Evolutionary conservation across 2,329 filamentous ascomycete genomes (phyloP).

Genomic region (Sclerotinia glacialis): DNA sequence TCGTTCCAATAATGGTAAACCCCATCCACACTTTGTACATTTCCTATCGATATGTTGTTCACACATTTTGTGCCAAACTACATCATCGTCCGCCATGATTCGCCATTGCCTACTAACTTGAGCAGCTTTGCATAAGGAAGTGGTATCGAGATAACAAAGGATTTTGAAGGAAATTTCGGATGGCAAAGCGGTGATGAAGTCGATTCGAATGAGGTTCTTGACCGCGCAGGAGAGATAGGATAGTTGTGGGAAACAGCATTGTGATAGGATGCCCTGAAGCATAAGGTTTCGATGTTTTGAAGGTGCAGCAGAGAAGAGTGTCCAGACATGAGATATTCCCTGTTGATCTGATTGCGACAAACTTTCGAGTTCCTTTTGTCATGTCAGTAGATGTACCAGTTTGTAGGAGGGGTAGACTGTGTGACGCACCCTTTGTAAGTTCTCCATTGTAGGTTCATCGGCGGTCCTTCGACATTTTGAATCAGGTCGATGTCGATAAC

Average conservation of each 20-base stretch:
- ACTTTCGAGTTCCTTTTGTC: slow-evolving; percentile 68
- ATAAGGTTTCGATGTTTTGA: slow-evolving; percentile 93
- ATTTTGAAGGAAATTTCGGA: slow-evolving; percentile 92
- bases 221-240: slow-evolving; percentile 90
- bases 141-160: slow-evolving; percentile 86
- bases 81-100: slow-evolving; percentile 88
- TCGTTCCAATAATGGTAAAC: slow-evolving; percentile 81
- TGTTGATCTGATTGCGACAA: slow-evolving; percentile 85
- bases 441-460: slow-evolving; percentile 94
- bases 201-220: slow-evolving; percentile 93
- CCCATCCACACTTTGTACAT: slow-evolving; percentile 94
- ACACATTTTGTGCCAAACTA: slow-evolving; percentile 98
- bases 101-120: slow-evolving; percentile 91
- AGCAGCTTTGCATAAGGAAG: slow-evolving; percentile 90
- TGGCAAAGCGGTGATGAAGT: slow-evolving; percentile 87
- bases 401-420: not conserved
- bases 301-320: slow-evolving; percentile 91
- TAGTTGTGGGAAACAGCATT: slow-evolving; percentile 96
- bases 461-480: slow-evolving; percentile 89
- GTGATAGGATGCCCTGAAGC: slow-evolving; percentile 91
- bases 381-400: slow-evolving; percentile 9
- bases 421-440: slow-evolving; percentile 74
- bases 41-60: slow-evolving; percentile 94
- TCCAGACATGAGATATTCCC: slow-evolving; percentile 96
- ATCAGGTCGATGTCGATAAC: slow-evolving; percentile 92